Base-by-base conservation (phyloP, 2,329 filamentous ascomycete species). In the Ophiostoma angusticollis region DNA sequence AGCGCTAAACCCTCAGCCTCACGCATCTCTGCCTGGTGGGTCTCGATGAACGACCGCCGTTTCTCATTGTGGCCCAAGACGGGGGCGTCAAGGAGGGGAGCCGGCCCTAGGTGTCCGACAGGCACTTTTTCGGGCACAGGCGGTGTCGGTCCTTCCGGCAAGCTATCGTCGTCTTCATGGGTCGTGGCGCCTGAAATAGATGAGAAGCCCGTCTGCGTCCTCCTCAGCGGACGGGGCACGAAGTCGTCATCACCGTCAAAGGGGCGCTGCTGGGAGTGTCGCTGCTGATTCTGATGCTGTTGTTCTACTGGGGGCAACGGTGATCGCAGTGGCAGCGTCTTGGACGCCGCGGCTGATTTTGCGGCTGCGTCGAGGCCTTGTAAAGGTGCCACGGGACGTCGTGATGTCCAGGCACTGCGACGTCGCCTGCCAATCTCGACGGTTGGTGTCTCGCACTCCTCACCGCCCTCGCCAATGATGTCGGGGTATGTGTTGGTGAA, bases 391-490 rank as follows among this genome's bases (percentile, higher is more conserved):
- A 18, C 17, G 5, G 33, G 31, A 49, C 29, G 50, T 30, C 55
- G 53, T 44, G 35, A 29, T 33, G 30, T n/a, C 2, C 31, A 34
- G 52, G 58, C 22, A n/a, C 36, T 34, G 53, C 56, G 64, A 57
- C 70, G 78, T 45, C 62, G 64, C 54, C 65, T 68, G 5, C 75
- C 78, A 39, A 94, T 79, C 53, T 91, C 81, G 16, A 75, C 64
- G 2, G 78, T 72, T 2, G 83, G 82, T 8, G 71, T 63, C 39
- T 83, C 77, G 39, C 81, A 80, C 57, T 94, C 86, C 52, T 95
- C 89, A 24, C 89, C 89, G 42, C 89, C 89, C 58, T 89, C 80
- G 33, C 89, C 89, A 52, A 96, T 95, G 45, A 94, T 60, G 33
- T 85, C 80, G 6, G 87, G 86, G 39, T 70, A 67, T 9, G 69